Base-by-base conservation (phyloP, 2,329 filamentous ascomycete genomes). In the Neopestalotiopsis sp. region DNA sequence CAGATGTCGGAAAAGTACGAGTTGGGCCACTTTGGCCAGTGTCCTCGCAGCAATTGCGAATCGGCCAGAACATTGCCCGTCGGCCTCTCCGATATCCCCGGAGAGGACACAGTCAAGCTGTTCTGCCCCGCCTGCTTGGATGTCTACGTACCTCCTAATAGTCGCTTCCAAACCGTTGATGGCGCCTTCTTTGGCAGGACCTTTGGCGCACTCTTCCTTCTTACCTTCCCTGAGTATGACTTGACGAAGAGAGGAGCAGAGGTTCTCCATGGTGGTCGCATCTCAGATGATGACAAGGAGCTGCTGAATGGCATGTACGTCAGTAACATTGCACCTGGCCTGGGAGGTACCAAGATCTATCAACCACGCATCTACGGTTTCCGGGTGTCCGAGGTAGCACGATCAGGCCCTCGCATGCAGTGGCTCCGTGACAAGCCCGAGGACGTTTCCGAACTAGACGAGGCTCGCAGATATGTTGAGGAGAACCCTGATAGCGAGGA, bases 1-100 rank as follows among this genome's bases (percentile, higher is more conserved):
- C 95, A 98, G 80, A 99, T 99, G 96, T 94, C 95, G 71, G 96
- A 99, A 82, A 99, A 99, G 81, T 99, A 98, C 85, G 95, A 98
- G 81, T 88, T 97, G 63, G 93, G 95, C 71, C 95, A 99, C 83
- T 99, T 99, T 78, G 96, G 96, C 66, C 91, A 92, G 74, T 99
- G 96, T 80, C 96, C 96, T n/a, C 90, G 96, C 70, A 97, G 95
- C 69, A 91, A 95, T 82, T 99, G 96, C 86, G 92, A 94, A 76
- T 92, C 93, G 70, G 93, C 94, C 72, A 92, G 95, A 76, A 96
- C 97, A 14, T 88, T 99, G 5, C 96, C 96, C 1, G 95, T 99
- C 24, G 96, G 96, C 49, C 89, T 96, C 71, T 97, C 94, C 69
- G 96, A 99, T 81, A 96, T 95, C 62, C 95, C 96, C 0, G 96